Conservation (phyloP, 2,329 filamentous ascomycete genomes). For the Diaporthe eres region DNA sequence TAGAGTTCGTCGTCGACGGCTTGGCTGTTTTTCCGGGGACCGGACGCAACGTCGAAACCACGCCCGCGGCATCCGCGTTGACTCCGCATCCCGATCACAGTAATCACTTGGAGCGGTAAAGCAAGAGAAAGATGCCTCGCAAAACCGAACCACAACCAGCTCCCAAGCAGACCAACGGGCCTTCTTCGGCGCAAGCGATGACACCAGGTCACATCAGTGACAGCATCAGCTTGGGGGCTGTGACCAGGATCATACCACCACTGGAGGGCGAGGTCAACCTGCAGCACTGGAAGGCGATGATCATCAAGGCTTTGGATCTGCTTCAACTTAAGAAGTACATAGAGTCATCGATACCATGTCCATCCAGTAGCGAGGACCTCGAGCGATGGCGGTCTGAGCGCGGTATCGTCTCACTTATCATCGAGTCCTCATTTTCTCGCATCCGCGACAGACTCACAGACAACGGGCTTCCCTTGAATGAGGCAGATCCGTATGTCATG, state of each 20-base stretch:
- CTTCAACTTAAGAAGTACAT: constrained; percentile 10
- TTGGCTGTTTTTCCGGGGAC: constrained; percentile 1
- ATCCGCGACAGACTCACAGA: neutral
- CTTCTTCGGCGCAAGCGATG: neutral
- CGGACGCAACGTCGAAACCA: constrained; percentile 12
- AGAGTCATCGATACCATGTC: constrained; percentile 13
- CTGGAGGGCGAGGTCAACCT: constrained; percentile 12
- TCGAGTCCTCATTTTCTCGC: neutral
- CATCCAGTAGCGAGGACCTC: neutral
- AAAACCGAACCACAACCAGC: neutral
- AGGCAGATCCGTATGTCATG: neutral
- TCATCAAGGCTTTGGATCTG: neutral
- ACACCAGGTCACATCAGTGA: neutral
- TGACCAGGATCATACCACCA: neutral
- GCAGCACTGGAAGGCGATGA: constrained; percentile 21
- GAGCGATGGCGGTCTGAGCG: neutral
- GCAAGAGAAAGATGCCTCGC: constrained; percentile 5
- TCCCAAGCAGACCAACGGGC: neutral
- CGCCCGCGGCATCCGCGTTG: neutral
- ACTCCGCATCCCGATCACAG: constrained; percentile 2
- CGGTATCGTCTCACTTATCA: neutral
- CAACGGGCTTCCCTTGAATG: neutral
- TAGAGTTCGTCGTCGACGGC: neutral
- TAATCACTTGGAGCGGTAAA: neutral
- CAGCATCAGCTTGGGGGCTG: constrained; percentile 15